Percentiles rank a stretch among this genome's conserved stretches.
These are phyloP conservation scores for Hypoxylon crocopeplum DNA, from an alignment of 495 filamentous ascomycete species.

Conservation along the genomic window DNA sequence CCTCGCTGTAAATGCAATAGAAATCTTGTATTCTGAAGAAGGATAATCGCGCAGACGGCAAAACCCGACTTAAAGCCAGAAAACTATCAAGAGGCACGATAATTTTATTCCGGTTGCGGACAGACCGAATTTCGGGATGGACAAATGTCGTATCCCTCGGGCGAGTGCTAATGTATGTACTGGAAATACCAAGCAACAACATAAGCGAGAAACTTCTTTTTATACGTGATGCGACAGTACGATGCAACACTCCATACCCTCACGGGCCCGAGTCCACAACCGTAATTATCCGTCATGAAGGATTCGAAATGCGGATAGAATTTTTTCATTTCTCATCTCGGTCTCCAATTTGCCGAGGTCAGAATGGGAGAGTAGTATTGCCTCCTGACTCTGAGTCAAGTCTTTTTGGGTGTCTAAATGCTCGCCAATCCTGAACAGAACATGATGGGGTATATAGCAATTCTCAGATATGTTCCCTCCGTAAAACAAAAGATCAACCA, in stretches of 20 bases:
- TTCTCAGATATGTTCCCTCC: constrained; percentile 26
- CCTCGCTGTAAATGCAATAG: background rate
- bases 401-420: constrained; percentile 25
- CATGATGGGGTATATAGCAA: constrained; percentile 33
- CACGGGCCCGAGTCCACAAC: constrained; percentile 13
- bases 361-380: background rate
- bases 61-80: constrained; percentile 9
- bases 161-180: constrained; percentile 2
- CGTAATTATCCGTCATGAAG: constrained; percentile 32
- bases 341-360: constrained; percentile 21
- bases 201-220: constrained; percentile 21
- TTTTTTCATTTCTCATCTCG: constrained; percentile 14
- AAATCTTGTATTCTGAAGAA: background rate
- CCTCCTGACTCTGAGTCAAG: constrained; percentile 18
- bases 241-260: constrained; percentile 19
- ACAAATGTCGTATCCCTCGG: constrained; percentile 23
- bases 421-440: constrained; percentile 15
- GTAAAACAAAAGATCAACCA: constrained; percentile 18
- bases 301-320: background rate
- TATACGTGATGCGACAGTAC: constrained; percentile 10
- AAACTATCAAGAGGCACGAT: constrained; percentile 3
- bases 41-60: constrained; percentile 21
- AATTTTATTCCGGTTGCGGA: constrained; percentile 32
- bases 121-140: constrained; percentile 30
- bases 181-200: background rate